These are phyloP conservation scores for Syzygium jambos DNA, from an alignment of 345 rosid genomes.

Conservation along the genomic window DNA sequence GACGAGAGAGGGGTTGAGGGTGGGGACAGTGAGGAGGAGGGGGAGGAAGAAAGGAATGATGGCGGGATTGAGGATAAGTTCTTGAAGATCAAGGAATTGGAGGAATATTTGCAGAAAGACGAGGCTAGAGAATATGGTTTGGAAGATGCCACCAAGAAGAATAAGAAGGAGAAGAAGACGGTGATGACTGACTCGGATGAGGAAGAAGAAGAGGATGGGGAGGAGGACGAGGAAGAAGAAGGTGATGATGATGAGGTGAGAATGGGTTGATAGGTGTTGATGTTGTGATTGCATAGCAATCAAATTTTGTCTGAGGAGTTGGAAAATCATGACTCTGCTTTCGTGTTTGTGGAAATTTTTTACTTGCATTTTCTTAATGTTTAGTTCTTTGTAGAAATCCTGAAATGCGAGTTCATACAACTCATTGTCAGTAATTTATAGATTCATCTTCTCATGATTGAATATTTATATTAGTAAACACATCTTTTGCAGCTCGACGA, in stretches of 20 bases:
- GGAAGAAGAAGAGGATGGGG: conserved; percentile 26
- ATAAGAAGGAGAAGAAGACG: conserved; percentile 11
- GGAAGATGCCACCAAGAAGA: conserved; percentile 28
- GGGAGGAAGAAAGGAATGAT: conserved; percentile 1
- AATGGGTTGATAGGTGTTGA: neutral
- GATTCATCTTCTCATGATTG: neutral
- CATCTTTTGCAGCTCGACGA: conserved; percentile 36
- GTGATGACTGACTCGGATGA: conserved; percentile 13
- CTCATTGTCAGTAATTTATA: neutral
- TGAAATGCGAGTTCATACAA: neutral
- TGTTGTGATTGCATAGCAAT: neutral
- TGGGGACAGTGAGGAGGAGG: conserved; percentile 5
- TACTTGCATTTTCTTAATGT: neutral
- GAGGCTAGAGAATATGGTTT: conserved; percentile 74
- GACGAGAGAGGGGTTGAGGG: conserved; percentile 8
- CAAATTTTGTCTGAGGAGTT: neutral
- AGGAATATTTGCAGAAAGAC: conserved; percentile 60
- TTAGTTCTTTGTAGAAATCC: neutral
- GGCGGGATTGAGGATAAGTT: conserved; percentile 72
- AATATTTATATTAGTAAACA: neutral
- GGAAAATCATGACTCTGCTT: neutral
- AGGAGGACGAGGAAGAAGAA: conserved; percentile 17
- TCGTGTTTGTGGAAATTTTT: neutral
- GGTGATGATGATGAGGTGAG: conserved; percentile 21
- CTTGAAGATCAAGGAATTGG: conserved; percentile 73